These are phyloP conservation scores for Piedraia hortae DNA, from an alignment of 2,329 filamentous ascomycete genomes.

Conservation along the genomic window DNA sequence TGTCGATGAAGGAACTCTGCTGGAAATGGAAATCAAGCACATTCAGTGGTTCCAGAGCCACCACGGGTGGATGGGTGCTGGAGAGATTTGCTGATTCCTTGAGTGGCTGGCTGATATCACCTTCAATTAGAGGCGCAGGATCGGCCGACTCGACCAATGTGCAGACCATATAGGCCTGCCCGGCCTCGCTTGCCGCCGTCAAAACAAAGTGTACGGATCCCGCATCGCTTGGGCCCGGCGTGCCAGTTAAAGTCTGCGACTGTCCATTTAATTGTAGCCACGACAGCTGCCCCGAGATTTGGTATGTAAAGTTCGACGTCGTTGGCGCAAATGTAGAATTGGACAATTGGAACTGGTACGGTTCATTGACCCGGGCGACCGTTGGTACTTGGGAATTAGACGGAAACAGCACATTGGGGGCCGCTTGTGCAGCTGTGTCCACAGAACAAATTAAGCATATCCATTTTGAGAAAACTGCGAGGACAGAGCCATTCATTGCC, in stretches of 20 bases:
- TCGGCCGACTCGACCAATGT: conserved; percentile 42
- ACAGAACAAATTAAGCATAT: no score
- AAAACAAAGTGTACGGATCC: conserved; percentile 36
- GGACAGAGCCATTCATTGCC: no score
- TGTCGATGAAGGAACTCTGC: conserved; percentile 30
- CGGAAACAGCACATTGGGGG: conserved; percentile 30
- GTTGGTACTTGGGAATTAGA: conserved; percentile 66
- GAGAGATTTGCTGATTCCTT: conserved; percentile 24
- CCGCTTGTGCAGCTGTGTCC: conserved; percentile 4
- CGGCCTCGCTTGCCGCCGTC: conserved; percentile 38
- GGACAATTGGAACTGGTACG: conserved; percentile 46
- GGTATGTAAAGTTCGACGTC: conserved; percentile 31
- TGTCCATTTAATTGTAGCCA: conserved; percentile 49
- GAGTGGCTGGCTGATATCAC: conserved; percentile 32
- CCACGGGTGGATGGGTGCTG: conserved; percentile 28
- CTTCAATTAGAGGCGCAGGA: conserved; percentile 24
- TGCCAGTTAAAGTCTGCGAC: conserved; percentile 41
- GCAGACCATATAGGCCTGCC: conserved; percentile 33
- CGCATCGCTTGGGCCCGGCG: conserved; percentile 28
- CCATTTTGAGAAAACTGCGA: no score
- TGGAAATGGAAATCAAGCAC: conserved; percentile 18
- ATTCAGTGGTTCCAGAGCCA: conserved; percentile 16
- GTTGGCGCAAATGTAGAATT: conserved; percentile 42
- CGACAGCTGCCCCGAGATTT: conserved; percentile 32
- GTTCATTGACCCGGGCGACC: conserved; percentile 38